Percentiles rank a stretch among this genome's conserved stretches.
Evolutionary conservation across 176 grass and related monocot genomes (phyloP).

Genomic region (Dendrocalamus sinicus): DNA sequence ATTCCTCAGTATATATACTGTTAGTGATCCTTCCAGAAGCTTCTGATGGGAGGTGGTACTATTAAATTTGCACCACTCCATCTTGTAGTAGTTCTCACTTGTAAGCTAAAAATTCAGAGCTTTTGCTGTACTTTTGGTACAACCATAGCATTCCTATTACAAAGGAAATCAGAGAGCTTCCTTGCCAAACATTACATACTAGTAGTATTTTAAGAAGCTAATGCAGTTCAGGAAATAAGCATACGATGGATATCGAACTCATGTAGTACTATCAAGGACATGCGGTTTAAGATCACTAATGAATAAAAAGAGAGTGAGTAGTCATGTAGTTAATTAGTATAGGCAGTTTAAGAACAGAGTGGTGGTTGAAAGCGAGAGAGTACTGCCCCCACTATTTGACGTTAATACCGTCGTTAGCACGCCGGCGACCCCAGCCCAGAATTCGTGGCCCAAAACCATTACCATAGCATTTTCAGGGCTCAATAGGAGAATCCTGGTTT

Average conservation of each 20-base stretch:
- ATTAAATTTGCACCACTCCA: not conserved
- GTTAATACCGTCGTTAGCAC: slow-evolving; percentile 43
- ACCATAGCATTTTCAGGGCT: not conserved
- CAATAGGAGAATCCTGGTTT: slow-evolving; percentile 13
- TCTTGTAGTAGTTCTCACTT: slow-evolving; percentile 23
- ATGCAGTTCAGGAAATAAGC: no score
- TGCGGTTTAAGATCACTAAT: not conserved
- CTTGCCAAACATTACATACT: no score
- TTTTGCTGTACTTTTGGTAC: not conserved
- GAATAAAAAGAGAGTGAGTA: not conserved
- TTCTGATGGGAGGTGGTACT: not conserved
- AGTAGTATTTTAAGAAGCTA: no score
- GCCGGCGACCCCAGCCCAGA: slow-evolving; percentile 22
- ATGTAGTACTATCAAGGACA: not conserved
- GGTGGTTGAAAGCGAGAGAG: slow-evolving; percentile 18
- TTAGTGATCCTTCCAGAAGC: slow-evolving; percentile 5
- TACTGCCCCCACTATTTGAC: not conserved
- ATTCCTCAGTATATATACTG: not conserved
- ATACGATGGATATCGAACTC: no score
- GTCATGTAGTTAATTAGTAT: not conserved
- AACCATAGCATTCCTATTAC: not conserved
- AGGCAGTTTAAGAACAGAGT: not conserved
- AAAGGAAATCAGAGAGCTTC: not conserved
- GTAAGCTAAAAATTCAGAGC: slow-evolving; percentile 12
- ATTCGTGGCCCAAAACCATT: slow-evolving; percentile 21